A percentile compares a stretch with the other conserved stretches of the same genome.
Evolutionary conservation across 2,329 filamentous ascomycete genomes (phyloP).

Genomic region (Colletotrichum tropicale): DNA sequence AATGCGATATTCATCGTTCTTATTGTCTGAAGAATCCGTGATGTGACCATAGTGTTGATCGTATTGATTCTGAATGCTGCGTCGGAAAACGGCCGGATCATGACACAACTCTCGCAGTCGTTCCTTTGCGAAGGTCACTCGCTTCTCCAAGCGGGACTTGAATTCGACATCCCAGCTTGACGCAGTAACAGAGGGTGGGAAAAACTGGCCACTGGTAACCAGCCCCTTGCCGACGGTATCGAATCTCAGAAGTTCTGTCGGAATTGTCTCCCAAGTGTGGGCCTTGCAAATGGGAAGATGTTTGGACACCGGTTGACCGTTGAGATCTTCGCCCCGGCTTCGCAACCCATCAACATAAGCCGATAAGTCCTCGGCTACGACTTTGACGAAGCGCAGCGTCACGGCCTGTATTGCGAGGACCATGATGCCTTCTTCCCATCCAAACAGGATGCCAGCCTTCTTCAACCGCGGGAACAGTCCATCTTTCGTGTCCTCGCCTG

Average conservation of each 20-base stretch:
- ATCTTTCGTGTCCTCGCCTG: background rate
- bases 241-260: background rate
- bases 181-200: background rate
- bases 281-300: background rate
- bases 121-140: background rate
- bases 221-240: background rate
- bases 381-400: background rate
- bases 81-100: background rate
- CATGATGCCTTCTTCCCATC: conserved; percentile 6
- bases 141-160: background rate
- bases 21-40: background rate
- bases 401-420: background rate
- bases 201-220: background rate
- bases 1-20: background rate
- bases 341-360: background rate
- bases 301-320: background rate
- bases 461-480: background rate
- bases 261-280: background rate
- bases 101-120: background rate
- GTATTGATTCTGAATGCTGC: background rate
- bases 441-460: background rate
- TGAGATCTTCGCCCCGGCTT: background rate
- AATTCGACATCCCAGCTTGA: background rate
- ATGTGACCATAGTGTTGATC: background rate
- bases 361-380: background rate